These are phyloP conservation scores for Psidium guajava DNA, from an alignment of 345 rosid genomes.

Conservation along the genomic window DNA sequence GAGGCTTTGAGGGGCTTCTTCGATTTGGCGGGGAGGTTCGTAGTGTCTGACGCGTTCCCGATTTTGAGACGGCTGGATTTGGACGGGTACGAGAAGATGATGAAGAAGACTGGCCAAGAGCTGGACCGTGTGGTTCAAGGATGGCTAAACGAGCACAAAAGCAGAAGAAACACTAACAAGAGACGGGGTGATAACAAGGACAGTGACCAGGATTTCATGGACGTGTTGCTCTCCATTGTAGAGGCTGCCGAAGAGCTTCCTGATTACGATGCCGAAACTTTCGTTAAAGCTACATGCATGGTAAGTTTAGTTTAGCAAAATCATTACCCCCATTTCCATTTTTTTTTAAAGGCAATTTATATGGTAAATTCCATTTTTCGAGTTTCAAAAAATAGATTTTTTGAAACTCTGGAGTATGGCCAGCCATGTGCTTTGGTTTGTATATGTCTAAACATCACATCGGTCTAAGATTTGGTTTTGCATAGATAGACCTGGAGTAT, in stretches of 20 bases:
- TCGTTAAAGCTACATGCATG: conserved; percentile 19
- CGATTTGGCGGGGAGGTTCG: conserved; percentile 4
- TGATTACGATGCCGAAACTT: conserved; percentile 5
- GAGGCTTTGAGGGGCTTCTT: conserved; percentile 6
- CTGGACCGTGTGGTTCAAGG: conserved; percentile 7
- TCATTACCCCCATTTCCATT: no score
- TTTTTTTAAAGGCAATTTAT: no score
- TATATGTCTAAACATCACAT: not conserved
- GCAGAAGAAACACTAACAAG: not conserved
- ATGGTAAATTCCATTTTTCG: no score
- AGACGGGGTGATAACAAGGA: not conserved
- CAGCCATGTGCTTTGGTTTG: no score
- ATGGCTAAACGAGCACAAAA: conserved; percentile 17
- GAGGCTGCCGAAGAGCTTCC: not conserved
- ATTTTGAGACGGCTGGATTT: conserved; percentile 24
- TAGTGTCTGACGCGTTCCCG: conserved; percentile 18
- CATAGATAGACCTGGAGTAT: not conserved
- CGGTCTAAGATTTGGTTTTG: not conserved
- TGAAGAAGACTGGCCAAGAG: conserved; percentile 11
- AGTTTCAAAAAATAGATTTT: no score
- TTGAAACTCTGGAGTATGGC: no score
- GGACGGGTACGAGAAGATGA: conserved; percentile 12
- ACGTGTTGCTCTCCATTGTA: conserved; percentile 10
- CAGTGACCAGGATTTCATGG: conserved; percentile 16
- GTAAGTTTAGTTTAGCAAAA: not conserved